Percentiles rank a stretch among this genome's conserved stretches.
Evolutionary conservation across 192 early-diverging fungal genomes (phyloP).

Genomic region (Coemansia sp.): DNA sequence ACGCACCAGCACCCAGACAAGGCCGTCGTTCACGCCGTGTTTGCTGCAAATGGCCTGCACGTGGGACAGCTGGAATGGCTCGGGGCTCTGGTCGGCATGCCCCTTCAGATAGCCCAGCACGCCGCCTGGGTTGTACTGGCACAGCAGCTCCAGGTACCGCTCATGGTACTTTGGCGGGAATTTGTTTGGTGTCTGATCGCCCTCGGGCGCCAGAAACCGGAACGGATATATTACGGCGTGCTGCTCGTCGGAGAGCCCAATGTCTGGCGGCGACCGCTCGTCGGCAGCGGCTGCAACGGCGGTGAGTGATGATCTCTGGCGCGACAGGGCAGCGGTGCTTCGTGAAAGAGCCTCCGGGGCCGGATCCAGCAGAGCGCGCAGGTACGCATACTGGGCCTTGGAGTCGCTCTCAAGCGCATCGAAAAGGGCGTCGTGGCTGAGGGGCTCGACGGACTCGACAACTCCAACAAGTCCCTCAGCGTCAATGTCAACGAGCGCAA

Average conservation of each 20-base stretch:
- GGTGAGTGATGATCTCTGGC: too few relatives aligned
- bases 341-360: slow-evolving; percentile 6
- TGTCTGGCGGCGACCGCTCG: slow-evolving; percentile 39
- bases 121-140: slow-evolving; percentile 23
- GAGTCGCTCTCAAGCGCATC: slow-evolving; percentile 8
- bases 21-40: slow-evolving; percentile 25
- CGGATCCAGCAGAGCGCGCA: slow-evolving; percentile 42
- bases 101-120: slow-evolving; percentile 32
- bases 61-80: slow-evolving; percentile 30
- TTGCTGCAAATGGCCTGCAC: slow-evolving; percentile 29
- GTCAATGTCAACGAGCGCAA: slow-evolving; percentile 32
- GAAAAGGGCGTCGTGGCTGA: slow-evolving; percentile 19
- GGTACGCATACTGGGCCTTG: slow-evolving; percentile 31
- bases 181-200: slow-evolving; percentile 9
- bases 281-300: neutral
- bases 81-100: slow-evolving; percentile 30
- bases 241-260: slow-evolving; percentile 41
- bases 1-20: slow-evolving; percentile 43
- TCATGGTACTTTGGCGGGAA: slow-evolving; percentile 39
- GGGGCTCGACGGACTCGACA: slow-evolving; percentile 12
- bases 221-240: slow-evolving; percentile 45
- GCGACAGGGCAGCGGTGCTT: slow-evolving; percentile 1
- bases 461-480: slow-evolving; percentile 26
- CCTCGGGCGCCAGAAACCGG: slow-evolving; percentile 24
- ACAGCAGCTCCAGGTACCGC: slow-evolving; percentile 45